Percentiles rank a stretch among this genome's conserved stretches.
These are phyloP conservation scores for Fusarium sp. DNA, from an alignment of 2,329 filamentous ascomycete species.

Conservation along the genomic window DNA sequence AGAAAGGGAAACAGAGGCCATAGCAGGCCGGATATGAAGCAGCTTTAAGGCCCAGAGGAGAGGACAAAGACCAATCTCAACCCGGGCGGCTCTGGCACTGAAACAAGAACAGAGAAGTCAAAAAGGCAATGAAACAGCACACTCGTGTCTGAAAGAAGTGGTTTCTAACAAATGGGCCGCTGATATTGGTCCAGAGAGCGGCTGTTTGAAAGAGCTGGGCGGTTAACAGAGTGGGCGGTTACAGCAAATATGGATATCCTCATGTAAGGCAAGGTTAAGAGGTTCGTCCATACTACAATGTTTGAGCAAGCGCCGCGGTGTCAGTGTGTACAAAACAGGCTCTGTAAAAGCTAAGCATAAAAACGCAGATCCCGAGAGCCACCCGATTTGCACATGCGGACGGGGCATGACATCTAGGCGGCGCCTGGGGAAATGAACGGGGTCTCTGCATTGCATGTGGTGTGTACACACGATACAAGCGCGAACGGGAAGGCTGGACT, in stretches of 20 bases:
- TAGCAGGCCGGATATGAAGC: slow-evolving; percentile 49
- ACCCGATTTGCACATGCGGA: slow-evolving; percentile 43
- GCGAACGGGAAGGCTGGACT: slow-evolving; percentile 30
- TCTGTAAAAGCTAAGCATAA: slow-evolving; percentile 1
- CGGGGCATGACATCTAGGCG: slow-evolving; percentile 25
- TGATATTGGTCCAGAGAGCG: slow-evolving; percentile 67
- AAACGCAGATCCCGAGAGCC: slow-evolving; percentile 40
- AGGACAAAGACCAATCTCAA: slow-evolving; percentile 49
- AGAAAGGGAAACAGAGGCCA: slow-evolving; percentile 33
- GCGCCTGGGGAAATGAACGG: slow-evolving; percentile 49
- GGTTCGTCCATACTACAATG: slow-evolving; percentile 29
- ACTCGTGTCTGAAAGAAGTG: slow-evolving; percentile 64
- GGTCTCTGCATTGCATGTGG: slow-evolving; percentile 47
- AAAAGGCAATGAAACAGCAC: slow-evolving; percentile 64
- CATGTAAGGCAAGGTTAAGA: slow-evolving; percentile 7
- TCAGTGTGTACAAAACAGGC: slow-evolving; percentile 6
- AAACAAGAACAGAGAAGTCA: slow-evolving; percentile 47
- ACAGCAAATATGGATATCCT: slow-evolving; percentile 22
- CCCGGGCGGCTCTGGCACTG: slow-evolving; percentile 49
- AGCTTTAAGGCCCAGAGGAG: slow-evolving; percentile 49
- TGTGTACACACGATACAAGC: slow-evolving; percentile 30
- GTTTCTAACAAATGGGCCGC: slow-evolving; percentile 56
- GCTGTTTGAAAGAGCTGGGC: slow-evolving; percentile 57
- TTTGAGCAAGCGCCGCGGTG: slow-evolving; percentile 47
- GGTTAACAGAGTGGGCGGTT: slow-evolving; percentile 43